Evolutionary conservation across 495 filamentous ascomycete genomes (phyloP), one percentile per base, ranked within the genome.

Genomic region (Annulohypoxylon bovei): DNA sequence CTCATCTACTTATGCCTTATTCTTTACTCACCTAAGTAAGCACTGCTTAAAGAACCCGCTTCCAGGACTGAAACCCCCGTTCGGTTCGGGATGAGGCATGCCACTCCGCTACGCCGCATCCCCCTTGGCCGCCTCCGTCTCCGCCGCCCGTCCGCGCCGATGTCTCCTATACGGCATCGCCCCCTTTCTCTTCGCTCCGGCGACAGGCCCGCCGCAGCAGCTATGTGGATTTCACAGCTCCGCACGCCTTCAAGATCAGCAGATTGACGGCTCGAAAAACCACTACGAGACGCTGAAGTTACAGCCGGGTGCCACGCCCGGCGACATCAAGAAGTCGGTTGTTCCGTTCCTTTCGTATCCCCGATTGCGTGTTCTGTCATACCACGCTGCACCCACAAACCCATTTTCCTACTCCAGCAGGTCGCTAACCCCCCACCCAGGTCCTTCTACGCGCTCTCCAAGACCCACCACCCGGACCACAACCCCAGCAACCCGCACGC

Each of bases 361-460:
- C 22, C 18, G 1, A 23, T 7, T 0, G 20, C 30, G 2, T 37
- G 20, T 6, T 22, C 52, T 25, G n/a, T n/a, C 11, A 30, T 54
- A 54, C 50, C 50, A 18, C n/a, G 3, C 20, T 16, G 3, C 11
- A 44, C 37, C 23, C 22, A 20, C 39, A 6, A 3, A 18, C 49
- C 56, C 33, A 11, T 55, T 30, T 54, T 44, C 30, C 20, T 46
- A 7, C 58, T 58, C 42, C 54, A 59, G 52, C 20, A 30, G 14
- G 32, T 68, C 76, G 11, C 16, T 40, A 39, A 47, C 27, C 11
- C 58, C 78, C 35, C 37, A 46, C 23, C n/a, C 64, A 92, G 91
- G 72, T 89, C 94, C 84, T 99, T 96, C 87, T 98, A 97, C 86
- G 74, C 83, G 70, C 91, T 99, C 77, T 97, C 93, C 80, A 95